Evolutionary conservation across 768 basidiomycete genomes (phyloP), one percentile per base, ranked within the genome.

Genomic region (Asterophora parasitica): DNA sequence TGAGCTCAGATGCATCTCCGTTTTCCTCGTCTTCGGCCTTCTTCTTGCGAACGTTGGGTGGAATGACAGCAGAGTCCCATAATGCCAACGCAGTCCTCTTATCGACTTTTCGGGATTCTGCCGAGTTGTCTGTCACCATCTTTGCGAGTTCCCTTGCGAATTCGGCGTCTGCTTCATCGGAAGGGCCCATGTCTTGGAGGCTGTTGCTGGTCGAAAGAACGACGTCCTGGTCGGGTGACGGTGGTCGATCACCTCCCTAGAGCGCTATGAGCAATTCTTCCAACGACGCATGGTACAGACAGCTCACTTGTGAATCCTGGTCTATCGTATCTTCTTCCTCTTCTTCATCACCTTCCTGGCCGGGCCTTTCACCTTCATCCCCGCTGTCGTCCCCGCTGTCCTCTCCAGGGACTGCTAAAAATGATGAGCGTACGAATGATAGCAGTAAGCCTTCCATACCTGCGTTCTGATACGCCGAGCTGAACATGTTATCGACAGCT

Each of bases 101-200:
- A 61, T 96, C 93, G 16, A 92, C 82, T 59, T 87, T 90, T 55
- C 91, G 75, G 3, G 85, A 79, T 55, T 96, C 92, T 0, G 78
- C 68, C 13, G 91, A 88, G 12, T 81, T 85, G 57, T 95, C 92
- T 0, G 89, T 92, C 40, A 97, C 83, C 71, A 99, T 83, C 69
- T 89, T 97, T 2, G 95, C 92, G 15, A 99, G 78, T 63, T 98
- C 96, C 63, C 92, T 92, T 7, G 86, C 89, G 59, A 99, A 99
- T 28, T 94, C 95, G 2, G 83, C 88, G 39, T 95, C 89, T 15
- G 88, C 92, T 60, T 94, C 92, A 54, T 91, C 85, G 7, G 87
- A 82, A 1, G 90, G 88, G 6, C 91, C 92, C 33, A 90, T 72
- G 59, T 93, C 91, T 55, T 85, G 81, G 10, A 69, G 61, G 47